Conservation (phyloP, 2,329 filamentous ascomycete genomes). For the Arthrobotrys megalospora region DNA sequence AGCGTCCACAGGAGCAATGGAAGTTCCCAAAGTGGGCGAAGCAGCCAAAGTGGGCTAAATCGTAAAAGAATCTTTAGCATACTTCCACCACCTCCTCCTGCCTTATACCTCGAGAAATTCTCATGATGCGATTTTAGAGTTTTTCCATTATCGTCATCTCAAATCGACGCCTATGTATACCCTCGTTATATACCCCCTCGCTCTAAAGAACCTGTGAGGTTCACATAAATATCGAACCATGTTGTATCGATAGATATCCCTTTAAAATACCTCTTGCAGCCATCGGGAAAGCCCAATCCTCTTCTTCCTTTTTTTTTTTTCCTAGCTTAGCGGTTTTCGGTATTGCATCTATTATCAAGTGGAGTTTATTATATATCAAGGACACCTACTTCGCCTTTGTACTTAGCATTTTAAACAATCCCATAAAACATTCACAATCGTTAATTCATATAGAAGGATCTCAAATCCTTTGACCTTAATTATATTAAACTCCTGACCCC, state of each 20-base stretch:
- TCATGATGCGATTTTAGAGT: slow-evolving; percentile 9
- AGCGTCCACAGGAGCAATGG: slow-evolving; percentile 44
- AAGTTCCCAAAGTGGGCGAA: slow-evolving; percentile 58
- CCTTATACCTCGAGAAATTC: background rate
- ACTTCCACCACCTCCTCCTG: background rate
- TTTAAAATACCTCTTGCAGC: background rate
- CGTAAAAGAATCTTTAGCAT: background rate
- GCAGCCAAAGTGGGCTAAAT: slow-evolving; percentile 16
- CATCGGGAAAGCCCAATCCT: background rate
- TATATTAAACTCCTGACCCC: too few relatives aligned
- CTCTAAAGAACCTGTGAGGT: slow-evolving; percentile 1
- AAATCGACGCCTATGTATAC: background rate
- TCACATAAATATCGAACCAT: background rate
- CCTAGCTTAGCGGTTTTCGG: slow-evolving; percentile 47
- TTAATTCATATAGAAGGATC: background rate
- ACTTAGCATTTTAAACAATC: background rate
- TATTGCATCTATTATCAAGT: slow-evolving; percentile 21
- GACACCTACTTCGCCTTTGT: background rate
- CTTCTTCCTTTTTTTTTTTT: slow-evolving; percentile 9
- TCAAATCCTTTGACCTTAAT: too few relatives aligned
- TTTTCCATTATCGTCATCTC: background rate
- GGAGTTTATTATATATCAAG: slow-evolving; percentile 41
- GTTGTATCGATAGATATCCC: background rate
- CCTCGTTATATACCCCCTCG: slow-evolving; percentile 26
- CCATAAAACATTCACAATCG: slow-evolving; percentile 35